Percentiles rank a stretch among this genome's conserved stretches.
Evolutionary conservation across 257 asterid genomes (phyloP).

Genomic region (Nicotiana otophora): DNA sequence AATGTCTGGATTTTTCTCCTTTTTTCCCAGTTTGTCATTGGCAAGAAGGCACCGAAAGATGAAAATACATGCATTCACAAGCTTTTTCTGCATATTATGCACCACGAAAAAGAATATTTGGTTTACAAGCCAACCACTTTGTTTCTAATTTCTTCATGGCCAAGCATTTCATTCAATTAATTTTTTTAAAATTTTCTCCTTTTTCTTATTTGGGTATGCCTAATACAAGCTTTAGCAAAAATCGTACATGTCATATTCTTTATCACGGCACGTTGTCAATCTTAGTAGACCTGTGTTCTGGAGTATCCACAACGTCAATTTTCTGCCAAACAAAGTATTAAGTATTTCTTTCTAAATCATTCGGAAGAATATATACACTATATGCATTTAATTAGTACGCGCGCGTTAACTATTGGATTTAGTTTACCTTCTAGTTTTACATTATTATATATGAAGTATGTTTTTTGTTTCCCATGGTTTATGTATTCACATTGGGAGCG

Average conservation of each 20-base stretch:
- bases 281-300: too few species aligned
- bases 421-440: too few species aligned
- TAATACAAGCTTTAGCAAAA: background rate
- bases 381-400: too few species aligned
- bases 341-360: background rate
- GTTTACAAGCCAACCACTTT: background rate
- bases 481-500: too few species aligned
- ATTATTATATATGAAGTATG: too few species aligned
- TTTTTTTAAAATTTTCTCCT: too few species aligned
- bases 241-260: too few species aligned
- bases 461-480: too few species aligned
- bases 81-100: background rate
- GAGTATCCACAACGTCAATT: too few species aligned
- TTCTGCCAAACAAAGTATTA: background rate
- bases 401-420: too few species aligned
- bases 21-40: background rate
- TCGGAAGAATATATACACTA: too few species aligned
- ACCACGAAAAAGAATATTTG: background rate
- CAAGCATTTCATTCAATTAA: background rate
- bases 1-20: background rate
- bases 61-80: background rate
- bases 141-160: background rate
- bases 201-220: background rate
- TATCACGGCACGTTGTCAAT: too few species aligned
- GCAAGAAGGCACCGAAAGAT: slow-evolving; percentile 4